A percentile compares a stretch with the other conserved stretches of the same genome.
phyloP scores from a whole-genome alignment of 805 yeast genomes.

The Myxozyma geophila region DNA sequence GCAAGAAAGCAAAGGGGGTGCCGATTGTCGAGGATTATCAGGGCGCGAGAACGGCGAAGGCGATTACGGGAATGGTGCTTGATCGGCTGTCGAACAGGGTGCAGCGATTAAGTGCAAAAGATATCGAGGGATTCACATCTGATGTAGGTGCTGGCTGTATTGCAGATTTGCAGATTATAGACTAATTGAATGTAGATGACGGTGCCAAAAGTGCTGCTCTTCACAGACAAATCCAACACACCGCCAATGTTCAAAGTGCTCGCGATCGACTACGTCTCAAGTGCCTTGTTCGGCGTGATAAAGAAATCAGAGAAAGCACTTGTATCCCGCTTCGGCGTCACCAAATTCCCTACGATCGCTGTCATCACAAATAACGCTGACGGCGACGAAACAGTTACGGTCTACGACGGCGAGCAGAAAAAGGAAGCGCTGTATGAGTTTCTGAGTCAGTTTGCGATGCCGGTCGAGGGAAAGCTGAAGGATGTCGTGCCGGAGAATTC shows the following conservation, averaged over 20 bases:
- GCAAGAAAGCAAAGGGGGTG: conserved; percentile 43
- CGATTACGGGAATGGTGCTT: conserved; percentile 59
- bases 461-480: conserved; percentile 44
- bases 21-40: conserved; percentile 40
- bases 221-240: conserved; percentile 47
- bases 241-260: conserved; percentile 65
- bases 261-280: conserved; percentile 69
- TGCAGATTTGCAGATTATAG: neutral
- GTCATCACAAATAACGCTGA: conserved; percentile 39
- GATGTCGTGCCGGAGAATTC: conserved; percentile 7
- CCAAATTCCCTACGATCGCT: conserved; percentile 45
- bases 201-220: conserved; percentile 23
- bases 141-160: too few species aligned
- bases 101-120: conserved; percentile 10
- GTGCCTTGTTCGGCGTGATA: conserved; percentile 52
- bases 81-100: conserved; percentile 34
- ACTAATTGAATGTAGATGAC: conserved; percentile 11
- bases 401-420: conserved; percentile 44
- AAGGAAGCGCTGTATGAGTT: conserved; percentile 46
- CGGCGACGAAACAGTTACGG: neutral
- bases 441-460: conserved; percentile 43
- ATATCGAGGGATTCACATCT: conserved; percentile 10
- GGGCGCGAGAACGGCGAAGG: conserved; percentile 53
- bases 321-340: conserved; percentile 39
- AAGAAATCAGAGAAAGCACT: conserved; percentile 39